Percentiles rank a stretch among this genome's conserved stretches.
Conservation (phyloP, 2,329 filamentous ascomycete species). For the Scedosporium aurantiacum region DNA sequence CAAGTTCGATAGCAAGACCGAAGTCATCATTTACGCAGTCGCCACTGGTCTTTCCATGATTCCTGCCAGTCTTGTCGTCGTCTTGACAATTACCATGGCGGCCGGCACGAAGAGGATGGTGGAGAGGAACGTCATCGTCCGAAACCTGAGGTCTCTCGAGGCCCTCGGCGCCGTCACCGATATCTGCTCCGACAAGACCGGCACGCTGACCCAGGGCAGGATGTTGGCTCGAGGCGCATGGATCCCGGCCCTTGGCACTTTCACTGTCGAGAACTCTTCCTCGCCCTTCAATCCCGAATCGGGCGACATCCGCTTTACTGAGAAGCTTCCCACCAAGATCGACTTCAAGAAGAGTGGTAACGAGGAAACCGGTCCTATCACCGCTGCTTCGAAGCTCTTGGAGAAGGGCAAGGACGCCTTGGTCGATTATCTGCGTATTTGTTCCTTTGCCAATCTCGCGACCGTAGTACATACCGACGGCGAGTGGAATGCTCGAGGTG, state of each 20-base stretch:
- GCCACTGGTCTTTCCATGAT: constrained; percentile 39
- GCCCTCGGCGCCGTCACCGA: constrained; percentile 51
- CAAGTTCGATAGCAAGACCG: constrained; percentile 37
- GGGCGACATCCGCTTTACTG: constrained; percentile 33
- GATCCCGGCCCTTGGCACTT: constrained; percentile 46
- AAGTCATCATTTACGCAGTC: constrained; percentile 48
- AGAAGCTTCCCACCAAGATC: constrained; percentile 26
- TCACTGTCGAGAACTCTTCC: constrained; percentile 42
- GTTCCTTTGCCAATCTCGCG: constrained; percentile 45
- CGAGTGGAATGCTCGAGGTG: constrained; percentile 49
- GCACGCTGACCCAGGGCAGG: constrained; percentile 51
- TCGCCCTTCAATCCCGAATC: constrained; percentile 46
- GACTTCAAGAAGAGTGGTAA: constrained; percentile 21
- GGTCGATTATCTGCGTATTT: constrained; percentile 44
- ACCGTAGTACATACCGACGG: constrained; percentile 32
- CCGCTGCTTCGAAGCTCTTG: constrained; percentile 22
- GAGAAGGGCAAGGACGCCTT: constrained; percentile 31
- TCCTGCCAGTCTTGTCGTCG: constrained; percentile 35
- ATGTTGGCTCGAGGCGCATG: constrained; percentile 53
- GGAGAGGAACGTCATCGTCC: constrained; percentile 39
- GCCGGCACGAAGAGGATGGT: constrained; percentile 43
- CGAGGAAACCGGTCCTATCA: constrained; percentile 13
- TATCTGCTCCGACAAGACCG: constrained; percentile 45
- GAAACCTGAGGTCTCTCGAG: constrained; percentile 41
- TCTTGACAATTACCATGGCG: constrained; percentile 50